Evolutionary conservation across 2,329 filamentous ascomycete species (phyloP).

Genomic region (Venturia carpophila): DNA sequence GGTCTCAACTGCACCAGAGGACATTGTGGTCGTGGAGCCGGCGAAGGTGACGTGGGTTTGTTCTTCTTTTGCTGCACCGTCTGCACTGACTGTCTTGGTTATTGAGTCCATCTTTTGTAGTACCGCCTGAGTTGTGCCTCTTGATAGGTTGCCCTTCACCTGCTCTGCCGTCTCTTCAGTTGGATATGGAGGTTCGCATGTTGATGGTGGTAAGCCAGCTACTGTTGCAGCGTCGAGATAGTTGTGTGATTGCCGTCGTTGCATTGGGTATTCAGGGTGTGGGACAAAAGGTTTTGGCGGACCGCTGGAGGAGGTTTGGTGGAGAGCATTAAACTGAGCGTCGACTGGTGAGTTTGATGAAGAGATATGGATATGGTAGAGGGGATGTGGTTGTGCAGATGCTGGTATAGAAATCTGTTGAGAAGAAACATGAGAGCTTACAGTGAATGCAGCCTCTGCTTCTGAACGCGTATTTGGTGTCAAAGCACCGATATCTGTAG

Average conservation of each 20-base stretch:
- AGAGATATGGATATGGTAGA: background rate
- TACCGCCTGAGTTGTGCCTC: constrained; percentile 17
- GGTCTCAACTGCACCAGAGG: background rate
- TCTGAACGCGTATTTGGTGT: constrained; percentile 18
- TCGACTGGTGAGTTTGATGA: background rate
- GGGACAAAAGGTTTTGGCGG: constrained; percentile 13
- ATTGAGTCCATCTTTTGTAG: constrained; percentile 12
- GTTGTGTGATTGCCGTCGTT: background rate
- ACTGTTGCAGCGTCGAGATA: constrained; percentile 5
- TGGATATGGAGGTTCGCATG: constrained; percentile 14
- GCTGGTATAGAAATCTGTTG: background rate
- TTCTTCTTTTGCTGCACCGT: background rate
- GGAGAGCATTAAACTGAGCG: constrained; percentile 12
- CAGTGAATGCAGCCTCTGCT: constrained; percentile 18
- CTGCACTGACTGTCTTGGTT: background rate
- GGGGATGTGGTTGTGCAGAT: background rate
- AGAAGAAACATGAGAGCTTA: background rate
- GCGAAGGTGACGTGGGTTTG: background rate
- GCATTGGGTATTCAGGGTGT: background rate
- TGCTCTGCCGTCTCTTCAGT: constrained; percentile 10
- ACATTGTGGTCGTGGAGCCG: background rate
- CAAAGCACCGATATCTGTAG: constrained; percentile 10
- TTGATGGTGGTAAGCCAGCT: background rate
- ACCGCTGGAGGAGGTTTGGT: constrained; percentile 12
- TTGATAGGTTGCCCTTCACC: constrained; percentile 10